Evolutionary conservation across 139 green algal species (phyloP).

Genomic region (Edaphochlamys debaryana): DNA sequence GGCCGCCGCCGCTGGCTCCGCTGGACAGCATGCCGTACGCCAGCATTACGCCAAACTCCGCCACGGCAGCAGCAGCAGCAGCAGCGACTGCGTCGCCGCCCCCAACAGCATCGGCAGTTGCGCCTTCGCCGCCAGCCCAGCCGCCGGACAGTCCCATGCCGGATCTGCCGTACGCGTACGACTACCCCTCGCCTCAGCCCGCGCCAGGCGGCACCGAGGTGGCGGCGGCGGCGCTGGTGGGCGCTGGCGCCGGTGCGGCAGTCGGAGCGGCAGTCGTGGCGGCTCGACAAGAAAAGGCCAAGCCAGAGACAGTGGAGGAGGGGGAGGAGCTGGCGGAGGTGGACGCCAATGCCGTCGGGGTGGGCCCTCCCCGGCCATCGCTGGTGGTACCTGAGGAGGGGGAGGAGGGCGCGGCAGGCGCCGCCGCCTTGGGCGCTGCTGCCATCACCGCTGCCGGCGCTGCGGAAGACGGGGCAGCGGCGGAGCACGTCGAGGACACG

Average conservation of each 20-base stretch:
- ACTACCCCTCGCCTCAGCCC: not conserved
- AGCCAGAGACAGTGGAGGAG: not conserved
- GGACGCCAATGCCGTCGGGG: not conserved
- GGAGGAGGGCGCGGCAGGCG: too few relatives aligned
- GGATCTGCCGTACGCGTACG: too few relatives aligned
- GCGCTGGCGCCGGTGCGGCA: too few relatives aligned
- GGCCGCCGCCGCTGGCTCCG: constrained; percentile 7
- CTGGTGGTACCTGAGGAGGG: not conserved
- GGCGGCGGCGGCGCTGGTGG: not conserved
- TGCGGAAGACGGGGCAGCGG: too few relatives aligned
- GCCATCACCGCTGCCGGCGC: too few relatives aligned
- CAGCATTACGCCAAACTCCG: not conserved
- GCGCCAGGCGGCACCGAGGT: not conserved
- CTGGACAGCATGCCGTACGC: not conserved
- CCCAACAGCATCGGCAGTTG: too few relatives aligned
- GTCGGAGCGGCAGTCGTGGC: not conserved
- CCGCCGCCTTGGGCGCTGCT: too few relatives aligned
- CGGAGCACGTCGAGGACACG: too few relatives aligned
- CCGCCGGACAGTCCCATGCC: not conserved
- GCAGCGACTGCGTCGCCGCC: not conserved
- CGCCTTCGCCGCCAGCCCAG: not conserved
- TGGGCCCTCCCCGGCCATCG: too few relatives aligned
- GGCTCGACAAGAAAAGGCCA: not conserved
- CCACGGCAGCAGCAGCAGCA: not conserved
- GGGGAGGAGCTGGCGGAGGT: not conserved